A percentile compares a stretch with the other conserved stretches of the same genome.
Conservation (phyloP, 495 filamentous ascomycete genomes). For the Trichoderma asperelloides region DNA sequence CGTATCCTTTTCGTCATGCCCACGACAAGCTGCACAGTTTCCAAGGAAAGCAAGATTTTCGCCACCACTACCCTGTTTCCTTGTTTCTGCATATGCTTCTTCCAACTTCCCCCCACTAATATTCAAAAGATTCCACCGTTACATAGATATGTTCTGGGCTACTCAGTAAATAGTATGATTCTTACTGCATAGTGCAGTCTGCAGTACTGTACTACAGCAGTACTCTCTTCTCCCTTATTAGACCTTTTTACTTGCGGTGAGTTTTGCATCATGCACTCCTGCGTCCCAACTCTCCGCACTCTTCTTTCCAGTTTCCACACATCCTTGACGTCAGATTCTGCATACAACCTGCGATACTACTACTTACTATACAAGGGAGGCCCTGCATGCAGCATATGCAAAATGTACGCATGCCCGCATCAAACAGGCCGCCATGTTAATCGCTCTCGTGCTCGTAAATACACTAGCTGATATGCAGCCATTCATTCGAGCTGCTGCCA, state of each 20-base stretch:
- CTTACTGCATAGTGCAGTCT: too few species aligned
- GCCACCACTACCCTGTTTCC: not conserved
- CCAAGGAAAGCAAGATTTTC: not conserved
- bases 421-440: too few species aligned
- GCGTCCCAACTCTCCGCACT: not conserved
- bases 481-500: too few species aligned
- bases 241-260: not conserved
- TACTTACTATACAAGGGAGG: not conserved
- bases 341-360: not conserved
- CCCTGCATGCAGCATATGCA: too few species aligned
- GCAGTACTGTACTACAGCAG: too few species aligned
- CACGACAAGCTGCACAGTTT: not conserved
- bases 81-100: not conserved
- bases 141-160: too few species aligned
- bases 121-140: too few species aligned
- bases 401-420: too few species aligned
- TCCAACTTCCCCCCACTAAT: too few species aligned
- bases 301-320: not conserved
- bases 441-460: too few species aligned
- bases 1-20: not conserved
- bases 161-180: too few species aligned
- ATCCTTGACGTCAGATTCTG: not conserved
- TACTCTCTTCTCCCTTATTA: not conserved
- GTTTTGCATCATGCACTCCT: not conserved
- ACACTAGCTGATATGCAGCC: too few species aligned